phyloP scores from a whole-genome alignment of 1,284 basidiomycete genomes.

The Ganoderma lucidum region DNA sequence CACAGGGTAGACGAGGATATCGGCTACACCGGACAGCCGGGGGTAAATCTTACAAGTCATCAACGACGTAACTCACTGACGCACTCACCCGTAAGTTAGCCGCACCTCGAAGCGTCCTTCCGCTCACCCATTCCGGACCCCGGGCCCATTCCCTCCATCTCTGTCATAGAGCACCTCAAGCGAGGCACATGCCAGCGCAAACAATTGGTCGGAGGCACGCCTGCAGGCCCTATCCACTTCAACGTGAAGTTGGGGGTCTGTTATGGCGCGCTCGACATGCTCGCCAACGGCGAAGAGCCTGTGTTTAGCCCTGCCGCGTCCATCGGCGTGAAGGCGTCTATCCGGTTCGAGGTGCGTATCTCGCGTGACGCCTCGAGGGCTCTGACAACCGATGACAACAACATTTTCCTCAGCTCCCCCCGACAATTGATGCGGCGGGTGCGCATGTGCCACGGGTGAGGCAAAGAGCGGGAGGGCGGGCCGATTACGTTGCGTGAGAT shows the following conservation, averaged over 20 bases:
- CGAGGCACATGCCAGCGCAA: constrained; percentile 6
- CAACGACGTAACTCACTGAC: background rate
- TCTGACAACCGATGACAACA: background rate
- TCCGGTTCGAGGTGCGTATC: constrained; percentile 15
- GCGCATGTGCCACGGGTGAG: constrained; percentile 6
- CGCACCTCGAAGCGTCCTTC: background rate
- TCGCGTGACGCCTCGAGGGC: background rate
- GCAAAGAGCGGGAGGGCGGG: background rate
- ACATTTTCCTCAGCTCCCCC: background rate
- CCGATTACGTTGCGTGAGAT: constrained; percentile 6
- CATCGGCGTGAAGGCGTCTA: constrained; percentile 14
- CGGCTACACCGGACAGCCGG: background rate
- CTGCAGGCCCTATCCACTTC: constrained; percentile 11
- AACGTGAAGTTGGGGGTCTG: background rate
- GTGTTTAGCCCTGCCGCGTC: constrained; percentile 5
- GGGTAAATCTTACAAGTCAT: background rate
- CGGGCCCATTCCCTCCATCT: background rate
- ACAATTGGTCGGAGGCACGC: background rate
- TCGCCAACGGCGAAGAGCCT: background rate
- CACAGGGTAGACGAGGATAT: background rate
- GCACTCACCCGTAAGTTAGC: background rate
- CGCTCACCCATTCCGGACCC: background rate
- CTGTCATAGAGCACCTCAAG: constrained; percentile 8
- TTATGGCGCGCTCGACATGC: background rate
- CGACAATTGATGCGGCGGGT: constrained; percentile 10